Base-by-base conservation (phyloP, 2,329 filamentous ascomycete species). In the Falciphora oryzae region DNA sequence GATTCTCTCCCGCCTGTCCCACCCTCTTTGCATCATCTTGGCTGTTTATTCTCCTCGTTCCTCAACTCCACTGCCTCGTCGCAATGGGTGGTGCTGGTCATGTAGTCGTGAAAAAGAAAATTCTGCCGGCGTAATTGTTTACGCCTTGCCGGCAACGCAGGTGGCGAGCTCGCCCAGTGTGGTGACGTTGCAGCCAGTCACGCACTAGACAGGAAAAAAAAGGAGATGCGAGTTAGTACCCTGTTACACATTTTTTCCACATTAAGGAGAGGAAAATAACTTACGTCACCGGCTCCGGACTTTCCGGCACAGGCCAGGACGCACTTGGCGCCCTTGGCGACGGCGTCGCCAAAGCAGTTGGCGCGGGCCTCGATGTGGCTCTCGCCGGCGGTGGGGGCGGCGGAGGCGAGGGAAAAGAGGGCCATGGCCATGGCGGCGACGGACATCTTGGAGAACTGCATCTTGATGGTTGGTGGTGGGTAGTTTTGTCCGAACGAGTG, bases 391-490 rank as follows among this genome's bases (percentile, higher is more conserved):
- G 29, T 14, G 6, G n/a, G 59, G 59, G 59, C 59, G 32, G 59
- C 59, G 5, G 59, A 44, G 59, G 59, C 59, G n/a, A 61, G 29
- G 29, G 59, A 61, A 18, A 60, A 60, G 32, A 61, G 18, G 59
- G 32, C 59, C 59, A 61, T 28, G 59, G 59, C 31, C 18, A 28
- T 31, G 59, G 59, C 59, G 31, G 31, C 59, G n/a, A 61, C 32
- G 59, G 59, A 60, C 11, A 25, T 60, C 31, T 60, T 60, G 59
- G 29, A 44, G 59, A 61, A 61, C n/a, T 61, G 59, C 59, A 61
- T 61, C 16, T 61, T 44, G 11, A 2, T 44, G 32, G 28, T 31
- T 32, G 10, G 31, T 31, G 38, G 16, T 59, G 1, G 31, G 32
- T 38, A 14, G 58, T 32, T 35, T 31, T 61, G 59, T 50, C 4